Evolutionary conservation across 441 rosid genomes (phyloP).

Genomic region (Hura crepitans): DNA sequence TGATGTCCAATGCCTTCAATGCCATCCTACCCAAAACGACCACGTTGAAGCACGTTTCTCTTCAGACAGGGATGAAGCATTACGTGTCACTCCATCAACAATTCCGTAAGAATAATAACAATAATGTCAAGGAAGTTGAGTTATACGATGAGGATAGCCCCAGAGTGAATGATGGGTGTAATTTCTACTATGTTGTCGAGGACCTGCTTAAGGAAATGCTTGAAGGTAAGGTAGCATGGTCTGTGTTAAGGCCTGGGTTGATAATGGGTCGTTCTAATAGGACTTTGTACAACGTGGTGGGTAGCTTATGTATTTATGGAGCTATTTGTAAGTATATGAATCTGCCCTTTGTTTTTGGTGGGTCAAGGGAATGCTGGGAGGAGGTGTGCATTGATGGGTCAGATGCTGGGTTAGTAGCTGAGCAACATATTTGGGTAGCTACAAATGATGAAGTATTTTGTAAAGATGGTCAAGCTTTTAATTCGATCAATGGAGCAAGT

Average conservation of each 20-base stretch:
- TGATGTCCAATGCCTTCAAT: constrained; percentile 67
- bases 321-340: constrained; percentile 55
- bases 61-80: constrained; percentile 88
- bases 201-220: constrained; percentile 61
- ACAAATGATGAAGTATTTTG: constrained; percentile 38
- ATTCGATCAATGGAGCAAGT: constrained; percentile 58
- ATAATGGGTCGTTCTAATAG: constrained; percentile 59
- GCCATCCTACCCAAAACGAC: constrained; percentile 50
- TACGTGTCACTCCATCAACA: constrained; percentile 39
- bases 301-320: constrained; percentile 71
- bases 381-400: constrained; percentile 70
- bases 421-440: constrained; percentile 75
- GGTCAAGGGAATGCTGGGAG: constrained; percentile 78
- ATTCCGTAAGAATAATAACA: constrained; percentile 28
- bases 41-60: constrained; percentile 59
- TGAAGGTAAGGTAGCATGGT: constrained; percentile 47
- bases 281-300: constrained; percentile 65
- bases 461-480: constrained; percentile 54
- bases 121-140: constrained; percentile 21
- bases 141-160: constrained; percentile 58
- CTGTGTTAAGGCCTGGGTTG: constrained; percentile 85
- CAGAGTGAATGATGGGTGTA: constrained; percentile 34
- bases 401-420: constrained; percentile 69
- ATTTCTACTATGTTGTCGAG: constrained; percentile 72
- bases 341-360: constrained; percentile 82